Evolutionary conservation across 2,329 filamentous ascomycete genomes (phyloP).

Genomic region (Cytospora chrysosperma): DNA sequence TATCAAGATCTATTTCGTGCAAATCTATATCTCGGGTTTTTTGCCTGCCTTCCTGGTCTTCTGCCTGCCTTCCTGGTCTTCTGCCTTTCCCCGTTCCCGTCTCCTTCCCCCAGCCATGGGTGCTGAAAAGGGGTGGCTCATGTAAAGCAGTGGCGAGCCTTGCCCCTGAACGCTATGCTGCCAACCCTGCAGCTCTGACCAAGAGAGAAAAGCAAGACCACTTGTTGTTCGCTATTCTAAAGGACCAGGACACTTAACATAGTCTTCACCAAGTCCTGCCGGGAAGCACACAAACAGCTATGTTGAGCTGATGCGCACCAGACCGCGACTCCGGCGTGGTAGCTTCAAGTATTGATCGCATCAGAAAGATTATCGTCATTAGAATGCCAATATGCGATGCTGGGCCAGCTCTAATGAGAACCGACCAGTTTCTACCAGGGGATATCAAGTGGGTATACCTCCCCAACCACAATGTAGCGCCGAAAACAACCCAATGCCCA

Average conservation of each 20-base stretch:
- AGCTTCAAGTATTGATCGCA: background rate
- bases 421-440: background rate
- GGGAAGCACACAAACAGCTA: too few species aligned
- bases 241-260: background rate
- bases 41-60: too few species aligned
- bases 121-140: background rate
- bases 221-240: background rate
- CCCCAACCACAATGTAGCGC: background rate
- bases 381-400: background rate
- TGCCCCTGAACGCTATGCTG: background rate
- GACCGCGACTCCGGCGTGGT: background rate
- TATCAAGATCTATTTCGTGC: too few species aligned
- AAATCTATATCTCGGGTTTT: too few species aligned
- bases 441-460: background rate
- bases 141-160: background rate
- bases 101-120: background rate
- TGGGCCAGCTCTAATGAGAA: background rate
- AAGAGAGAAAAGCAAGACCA: background rate
- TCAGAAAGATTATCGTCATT: background rate
- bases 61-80: too few species aligned
- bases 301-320: background rate
- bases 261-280: too few species aligned
- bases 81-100: too few species aligned
- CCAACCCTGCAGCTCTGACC: background rate
- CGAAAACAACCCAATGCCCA: background rate